Percentiles rank a stretch among this genome's conserved stretches.
phyloP scores from a whole-genome alignment of 345 rosid species.

The Brassica incana region DNA sequence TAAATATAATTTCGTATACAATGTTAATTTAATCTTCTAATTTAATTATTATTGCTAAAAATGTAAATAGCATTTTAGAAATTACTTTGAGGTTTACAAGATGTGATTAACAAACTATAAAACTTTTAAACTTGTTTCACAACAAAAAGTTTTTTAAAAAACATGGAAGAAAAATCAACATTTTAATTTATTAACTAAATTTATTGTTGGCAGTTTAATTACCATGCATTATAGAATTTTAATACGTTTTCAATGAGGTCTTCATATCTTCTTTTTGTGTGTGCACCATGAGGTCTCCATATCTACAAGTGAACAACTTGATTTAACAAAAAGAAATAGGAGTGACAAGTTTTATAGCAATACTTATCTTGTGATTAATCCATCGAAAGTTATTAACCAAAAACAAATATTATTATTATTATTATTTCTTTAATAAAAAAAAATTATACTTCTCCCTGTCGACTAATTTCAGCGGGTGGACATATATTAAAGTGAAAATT shows the following conservation, averaged over 20 bases:
- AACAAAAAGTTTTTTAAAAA: too few relatives aligned
- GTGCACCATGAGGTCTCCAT: background rate
- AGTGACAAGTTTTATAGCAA: background rate
- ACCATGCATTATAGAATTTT: background rate
- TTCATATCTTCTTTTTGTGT: too few relatives aligned
- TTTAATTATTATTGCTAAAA: too few relatives aligned
- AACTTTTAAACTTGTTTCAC: too few relatives aligned
- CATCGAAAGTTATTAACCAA: constrained; percentile 3
- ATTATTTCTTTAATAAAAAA: background rate
- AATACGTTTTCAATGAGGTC: background rate
- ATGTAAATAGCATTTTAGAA: too few relatives aligned
- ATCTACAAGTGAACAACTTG: background rate
- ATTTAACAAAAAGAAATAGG: background rate
- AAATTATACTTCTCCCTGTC: background rate
- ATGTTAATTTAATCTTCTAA: background rate
- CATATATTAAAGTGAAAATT: constrained; percentile 25
- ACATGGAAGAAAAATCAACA: too few relatives aligned
- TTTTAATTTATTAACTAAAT: background rate
- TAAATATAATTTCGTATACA: background rate
- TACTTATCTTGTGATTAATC: background rate
- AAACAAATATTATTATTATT: background rate
- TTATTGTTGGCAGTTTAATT: background rate
- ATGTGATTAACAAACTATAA: too few relatives aligned
- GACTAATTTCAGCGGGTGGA: constrained; percentile 10
- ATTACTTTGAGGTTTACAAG: too few relatives aligned